These are phyloP conservation scores for Rhododendron molle DNA, from an alignment of 148 eudicot species.

Conservation along the genomic window DNA sequence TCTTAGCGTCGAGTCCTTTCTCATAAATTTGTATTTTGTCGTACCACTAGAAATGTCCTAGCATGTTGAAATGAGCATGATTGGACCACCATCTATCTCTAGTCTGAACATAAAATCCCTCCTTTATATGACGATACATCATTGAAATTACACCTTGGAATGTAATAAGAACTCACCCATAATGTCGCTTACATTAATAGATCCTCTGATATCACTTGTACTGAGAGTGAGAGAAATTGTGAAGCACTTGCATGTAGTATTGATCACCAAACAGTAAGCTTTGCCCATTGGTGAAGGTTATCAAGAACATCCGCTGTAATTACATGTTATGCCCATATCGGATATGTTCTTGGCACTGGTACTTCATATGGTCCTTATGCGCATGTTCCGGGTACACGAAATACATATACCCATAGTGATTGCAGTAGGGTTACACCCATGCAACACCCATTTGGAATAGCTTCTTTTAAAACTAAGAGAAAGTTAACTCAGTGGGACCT, in stretches of 20 bases:
- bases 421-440: background rate
- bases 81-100: too few relatives aligned
- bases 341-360: background rate
- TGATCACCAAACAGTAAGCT: background rate
- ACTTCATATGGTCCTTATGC: background rate
- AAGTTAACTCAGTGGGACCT: too few relatives aligned
- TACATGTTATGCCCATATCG: background rate
- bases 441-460: background rate
- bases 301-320: too few relatives aligned
- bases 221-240: too few relatives aligned
- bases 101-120: background rate
- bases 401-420: too few relatives aligned
- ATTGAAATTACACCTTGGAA: background rate
- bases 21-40: background rate
- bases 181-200: background rate
- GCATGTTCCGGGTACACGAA: background rate
- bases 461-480: background rate
- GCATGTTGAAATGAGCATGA: too few relatives aligned
- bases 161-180: background rate
- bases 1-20: background rate
- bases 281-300: background rate
- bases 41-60: background rate
- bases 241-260: too few relatives aligned
- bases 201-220: background rate
- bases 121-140: background rate